Percentiles rank a stretch among this genome's conserved stretches.
Evolutionary conservation across 768 basidiomycete genomes (phyloP).

Genomic region (Tylopilus plumbeoviolaceoides): DNA sequence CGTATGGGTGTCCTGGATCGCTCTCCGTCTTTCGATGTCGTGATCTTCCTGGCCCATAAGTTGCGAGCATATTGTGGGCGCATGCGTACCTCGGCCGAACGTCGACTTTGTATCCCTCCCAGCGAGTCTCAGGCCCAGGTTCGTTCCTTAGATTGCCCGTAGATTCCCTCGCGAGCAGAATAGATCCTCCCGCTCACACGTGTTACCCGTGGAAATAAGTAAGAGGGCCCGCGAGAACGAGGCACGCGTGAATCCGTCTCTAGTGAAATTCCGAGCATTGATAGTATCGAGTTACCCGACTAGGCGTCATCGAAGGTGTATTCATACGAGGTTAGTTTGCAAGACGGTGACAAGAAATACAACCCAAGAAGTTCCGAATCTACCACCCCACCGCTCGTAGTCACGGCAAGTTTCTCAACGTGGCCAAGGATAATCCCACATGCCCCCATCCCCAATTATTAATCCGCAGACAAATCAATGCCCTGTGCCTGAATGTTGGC

Average conservation of each 20-base stretch:
- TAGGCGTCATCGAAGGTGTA: background rate
- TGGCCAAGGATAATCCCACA: background rate
- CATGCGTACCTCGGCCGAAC: background rate
- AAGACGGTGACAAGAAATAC: background rate
- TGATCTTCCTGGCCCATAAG: conserved; percentile 5
- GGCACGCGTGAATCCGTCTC: background rate
- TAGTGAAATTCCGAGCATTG: background rate
- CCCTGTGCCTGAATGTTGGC: conserved; percentile 35
- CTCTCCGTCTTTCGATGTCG: conserved; percentile 15
- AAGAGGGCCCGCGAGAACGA: background rate
- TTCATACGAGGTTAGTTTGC: background rate
- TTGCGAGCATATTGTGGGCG: background rate
- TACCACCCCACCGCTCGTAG: background rate
- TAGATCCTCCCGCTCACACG: conserved; percentile 1
- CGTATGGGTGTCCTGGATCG: conserved; percentile 22
- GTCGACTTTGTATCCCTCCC: background rate
- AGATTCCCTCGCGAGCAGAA: no score
- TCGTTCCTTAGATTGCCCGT: background rate
- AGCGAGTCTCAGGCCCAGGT: background rate
- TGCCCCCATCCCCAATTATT: background rate
- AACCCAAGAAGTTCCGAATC: background rate
- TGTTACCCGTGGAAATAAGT: background rate
- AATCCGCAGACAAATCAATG: conserved; percentile 13
- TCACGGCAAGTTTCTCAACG: background rate
- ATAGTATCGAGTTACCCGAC: background rate